These are phyloP conservation scores for Endocarpon pusillum DNA, from an alignment of 495 filamentous ascomycete genomes.

Conservation along the genomic window DNA sequence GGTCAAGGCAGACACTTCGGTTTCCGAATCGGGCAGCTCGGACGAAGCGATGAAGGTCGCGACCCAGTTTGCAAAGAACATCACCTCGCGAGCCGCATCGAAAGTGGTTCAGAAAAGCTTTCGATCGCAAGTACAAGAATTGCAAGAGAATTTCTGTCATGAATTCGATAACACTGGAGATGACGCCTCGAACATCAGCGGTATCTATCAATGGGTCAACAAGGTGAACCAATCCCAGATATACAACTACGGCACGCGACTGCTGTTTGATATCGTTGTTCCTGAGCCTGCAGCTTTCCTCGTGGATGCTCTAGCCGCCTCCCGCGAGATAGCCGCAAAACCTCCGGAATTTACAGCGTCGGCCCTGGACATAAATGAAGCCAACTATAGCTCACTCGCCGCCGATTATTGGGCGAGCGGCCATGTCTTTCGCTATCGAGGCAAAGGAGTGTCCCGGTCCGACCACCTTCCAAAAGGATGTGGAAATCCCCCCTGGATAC, in stretches of 20 bases:
- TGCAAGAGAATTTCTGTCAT: neutral
- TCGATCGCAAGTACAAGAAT: neutral
- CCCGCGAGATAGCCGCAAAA: too few relatives aligned
- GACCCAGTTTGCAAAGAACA: neutral
- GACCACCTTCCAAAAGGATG: too few relatives aligned
- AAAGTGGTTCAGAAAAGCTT: neutral
- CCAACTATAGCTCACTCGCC: too few relatives aligned
- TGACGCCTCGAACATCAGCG: neutral
- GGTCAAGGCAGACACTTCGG: neutral
- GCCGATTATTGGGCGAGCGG: too few relatives aligned
- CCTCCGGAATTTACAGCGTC: too few relatives aligned
- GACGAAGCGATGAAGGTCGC: neutral
- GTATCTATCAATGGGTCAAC: constrained; percentile 1
- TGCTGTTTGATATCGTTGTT: neutral
- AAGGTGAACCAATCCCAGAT: neutral
- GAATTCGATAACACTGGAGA: neutral
- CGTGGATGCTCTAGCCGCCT: too few relatives aligned
- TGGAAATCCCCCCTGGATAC: too few relatives aligned
- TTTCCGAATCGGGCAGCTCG: neutral
- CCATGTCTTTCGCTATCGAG: too few relatives aligned
- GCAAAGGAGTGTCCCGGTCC: too few relatives aligned
- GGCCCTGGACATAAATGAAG: too few relatives aligned
- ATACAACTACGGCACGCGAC: neutral
- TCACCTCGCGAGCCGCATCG: neutral
- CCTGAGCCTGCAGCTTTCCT: neutral